phyloP scores from a whole-genome alignment of 2,329 filamentous ascomycete species.

The Alternaria sp. region DNA sequence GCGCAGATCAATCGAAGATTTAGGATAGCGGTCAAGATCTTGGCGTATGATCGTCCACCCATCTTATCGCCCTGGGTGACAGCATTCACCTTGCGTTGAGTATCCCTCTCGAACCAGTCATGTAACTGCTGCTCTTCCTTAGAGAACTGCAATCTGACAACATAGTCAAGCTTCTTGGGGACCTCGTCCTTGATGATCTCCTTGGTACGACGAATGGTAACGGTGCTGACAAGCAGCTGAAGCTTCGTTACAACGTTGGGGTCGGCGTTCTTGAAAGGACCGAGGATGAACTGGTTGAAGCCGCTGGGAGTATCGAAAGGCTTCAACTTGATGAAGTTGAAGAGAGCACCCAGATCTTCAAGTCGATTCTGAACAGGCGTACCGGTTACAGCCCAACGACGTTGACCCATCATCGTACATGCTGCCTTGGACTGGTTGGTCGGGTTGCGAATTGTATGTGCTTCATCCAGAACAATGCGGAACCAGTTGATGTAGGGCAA shows the following conservation, averaged over 20 bases:
- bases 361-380: slow-evolving; percentile 94
- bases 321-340: slow-evolving; percentile 82
- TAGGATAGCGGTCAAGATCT: slow-evolving; percentile 89
- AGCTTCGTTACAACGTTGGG: slow-evolving; percentile 83
- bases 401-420: slow-evolving; percentile 76
- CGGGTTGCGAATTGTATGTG: slow-evolving; percentile 90
- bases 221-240: slow-evolving; percentile 88
- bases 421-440: slow-evolving; percentile 85
- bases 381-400: slow-evolving; percentile 96
- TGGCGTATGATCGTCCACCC: slow-evolving; percentile 87
- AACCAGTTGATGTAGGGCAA: slow-evolving; percentile 87
- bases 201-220: slow-evolving; percentile 89
- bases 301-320: slow-evolving; percentile 81
- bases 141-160: slow-evolving; percentile 77
- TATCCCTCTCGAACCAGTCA: slow-evolving; percentile 82
- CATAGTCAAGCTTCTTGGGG: slow-evolving; percentile 69
- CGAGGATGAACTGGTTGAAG: slow-evolving; percentile 81
- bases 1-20: slow-evolving; percentile 89
- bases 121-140: slow-evolving; percentile 78
- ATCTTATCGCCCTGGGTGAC: slow-evolving; percentile 70
- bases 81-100: slow-evolving; percentile 78
- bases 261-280: slow-evolving; percentile 86
- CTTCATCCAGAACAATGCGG: slow-evolving; percentile 91
- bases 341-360: slow-evolving; percentile 81
- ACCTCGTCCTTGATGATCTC: slow-evolving; percentile 74